Conservation (phyloP, 257 asterid genomes). For the Verbena officinalis region DNA sequence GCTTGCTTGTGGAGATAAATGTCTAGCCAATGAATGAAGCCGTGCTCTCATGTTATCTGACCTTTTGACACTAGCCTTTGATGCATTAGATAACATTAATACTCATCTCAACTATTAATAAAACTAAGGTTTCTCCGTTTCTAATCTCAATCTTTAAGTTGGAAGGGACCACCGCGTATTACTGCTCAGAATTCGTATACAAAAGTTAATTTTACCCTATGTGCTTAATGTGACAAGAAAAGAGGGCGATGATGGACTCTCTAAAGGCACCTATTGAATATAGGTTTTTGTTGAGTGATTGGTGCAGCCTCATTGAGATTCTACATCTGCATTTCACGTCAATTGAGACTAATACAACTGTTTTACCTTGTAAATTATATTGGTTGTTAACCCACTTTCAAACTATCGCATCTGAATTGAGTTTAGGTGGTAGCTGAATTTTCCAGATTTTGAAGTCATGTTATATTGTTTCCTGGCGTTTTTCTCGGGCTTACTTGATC, state of each 20-base stretch:
- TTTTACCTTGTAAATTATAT: constrained; percentile 3
- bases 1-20: constrained; percentile 4
- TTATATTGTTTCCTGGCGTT: constrained; percentile 16
- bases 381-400: background rate
- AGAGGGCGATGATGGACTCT: constrained; percentile 1
- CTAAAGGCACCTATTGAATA: background rate
- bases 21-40: constrained; percentile 22
- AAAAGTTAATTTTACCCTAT: constrained; percentile 2
- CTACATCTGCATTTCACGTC: too few relatives aligned
- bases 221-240: background rate
- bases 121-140: too few relatives aligned
- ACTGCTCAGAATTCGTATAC: too few relatives aligned
- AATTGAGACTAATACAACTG: too few relatives aligned
- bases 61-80: too few relatives aligned
- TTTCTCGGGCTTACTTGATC: constrained; percentile 4
- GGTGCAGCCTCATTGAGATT: constrained; percentile 12
- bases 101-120: too few relatives aligned
- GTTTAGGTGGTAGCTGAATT: constrained; percentile 9
- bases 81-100: too few relatives aligned
- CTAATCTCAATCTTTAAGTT: too few relatives aligned
- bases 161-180: too few relatives aligned
- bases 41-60: constrained; percentile 14
- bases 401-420: constrained; percentile 17
- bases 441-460: background rate
- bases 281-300: background rate